Base-by-base conservation (phyloP, 176 grass and related monocot species). In the Neostapfia colusana region DNA sequence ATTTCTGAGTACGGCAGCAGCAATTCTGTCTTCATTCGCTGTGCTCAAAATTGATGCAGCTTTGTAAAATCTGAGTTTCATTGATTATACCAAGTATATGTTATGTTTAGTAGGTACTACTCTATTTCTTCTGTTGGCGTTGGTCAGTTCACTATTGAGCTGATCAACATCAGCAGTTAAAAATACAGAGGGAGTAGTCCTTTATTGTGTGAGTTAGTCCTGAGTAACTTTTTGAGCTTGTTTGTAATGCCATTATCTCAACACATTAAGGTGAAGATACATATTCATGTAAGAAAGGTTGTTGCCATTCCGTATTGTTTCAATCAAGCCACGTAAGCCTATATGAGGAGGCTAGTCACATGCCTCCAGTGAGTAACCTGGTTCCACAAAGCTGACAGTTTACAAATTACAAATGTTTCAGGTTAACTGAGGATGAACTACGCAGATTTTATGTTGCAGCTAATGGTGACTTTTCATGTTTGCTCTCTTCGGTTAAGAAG, bases 401-500 rank as follows among this genome's bases (percentile, higher is more conserved):
- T 42, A 70, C 3, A 3, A 31, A 31, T 31, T n/a, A n/a, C 81
- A 61, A 45, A 56, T 70, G 75, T 62, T 87, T 67, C 85, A 98
- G 96, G 89, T 84, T 99, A 10, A 84, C 86, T 74, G 87, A 90
- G 72, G 87, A 88, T 82, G 96, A 99, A 58, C 86, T 99, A 31
- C 68, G 58, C 36, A 90, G 92, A 89, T 99, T 95, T 82, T 86
- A 95, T 46, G 61, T 62, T 36, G 92, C 92, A 42, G 76, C 96
- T 77, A 92, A 99, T 69, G 87, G 92, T 41, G 89, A 99, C 28
- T 48, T 99, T 74, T 86, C 89, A 41, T 77, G 75, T 51, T 85
- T 99, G 65, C 76, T 95, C 44, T 87, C 87, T 70, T 99, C 87
- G n/a, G 82, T 99, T 57, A 95, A 88, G 87, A 99, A 84, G 83